Percentiles rank a stretch among this genome's conserved stretches.
Evolutionary conservation across 345 rosid genomes (phyloP).

Genomic region (Punica granatum): DNA sequence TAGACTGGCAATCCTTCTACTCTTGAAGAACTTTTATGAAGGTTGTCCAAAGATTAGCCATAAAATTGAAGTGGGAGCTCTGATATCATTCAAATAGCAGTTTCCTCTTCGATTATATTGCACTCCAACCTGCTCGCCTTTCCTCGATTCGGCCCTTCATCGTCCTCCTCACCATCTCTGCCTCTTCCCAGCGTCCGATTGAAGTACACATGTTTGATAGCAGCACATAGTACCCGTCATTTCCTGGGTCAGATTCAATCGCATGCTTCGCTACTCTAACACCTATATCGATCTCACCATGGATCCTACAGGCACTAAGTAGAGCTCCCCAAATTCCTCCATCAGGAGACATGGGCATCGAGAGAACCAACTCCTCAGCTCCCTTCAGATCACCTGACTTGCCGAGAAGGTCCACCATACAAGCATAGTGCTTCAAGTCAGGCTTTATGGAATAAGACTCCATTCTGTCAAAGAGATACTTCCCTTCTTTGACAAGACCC

Average conservation of each 20-base stretch:
- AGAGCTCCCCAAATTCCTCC: constrained; percentile 63
- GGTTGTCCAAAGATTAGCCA: neutral
- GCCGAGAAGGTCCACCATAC: constrained; percentile 59
- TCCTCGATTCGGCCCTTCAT: constrained; percentile 46
- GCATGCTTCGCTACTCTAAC: constrained; percentile 46
- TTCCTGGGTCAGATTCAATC: constrained; percentile 43
- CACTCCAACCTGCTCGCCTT: constrained; percentile 57
- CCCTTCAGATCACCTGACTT: constrained; percentile 54
- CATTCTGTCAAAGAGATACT: constrained; percentile 36
- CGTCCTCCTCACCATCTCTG: constrained; percentile 37
- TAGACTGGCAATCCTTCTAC: neutral
- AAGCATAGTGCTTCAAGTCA: constrained; percentile 59
- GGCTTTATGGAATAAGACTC: constrained; percentile 37
- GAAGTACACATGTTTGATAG: constrained; percentile 63
- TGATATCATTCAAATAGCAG: neutral
- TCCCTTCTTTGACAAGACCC: constrained; percentile 61
- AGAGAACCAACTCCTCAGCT: constrained; percentile 50
- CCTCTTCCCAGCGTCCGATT: constrained; percentile 52
- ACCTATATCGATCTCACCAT: constrained; percentile 48
- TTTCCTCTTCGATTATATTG: constrained; percentile 9
- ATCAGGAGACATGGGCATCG: constrained; percentile 57
- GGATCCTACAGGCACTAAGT: constrained; percentile 45
- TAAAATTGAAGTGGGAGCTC: neutral
- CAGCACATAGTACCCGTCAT: constrained; percentile 52
- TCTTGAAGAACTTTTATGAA: neutral